Evolutionary conservation across 2,329 filamentous ascomycete genomes (phyloP), one percentile per base, ranked within the genome.

Genomic region (Cyphellophora europaea): DNA sequence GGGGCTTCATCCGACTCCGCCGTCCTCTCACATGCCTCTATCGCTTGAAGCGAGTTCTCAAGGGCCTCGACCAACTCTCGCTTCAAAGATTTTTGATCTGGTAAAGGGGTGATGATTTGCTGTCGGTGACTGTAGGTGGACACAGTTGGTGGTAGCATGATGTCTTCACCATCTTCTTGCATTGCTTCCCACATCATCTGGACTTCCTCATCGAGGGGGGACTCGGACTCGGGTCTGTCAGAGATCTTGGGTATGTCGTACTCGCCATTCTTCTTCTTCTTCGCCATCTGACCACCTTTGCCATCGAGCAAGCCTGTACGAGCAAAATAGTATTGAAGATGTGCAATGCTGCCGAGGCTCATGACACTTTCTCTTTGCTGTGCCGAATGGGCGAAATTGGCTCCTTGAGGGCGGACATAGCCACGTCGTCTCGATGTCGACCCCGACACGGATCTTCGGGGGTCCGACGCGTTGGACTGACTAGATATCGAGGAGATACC

Each of bases 251-350:
- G 62, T 11, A 63, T 52, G 17, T 62, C 60, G 19, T 48, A 48
- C 27, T 61, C 54, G 34, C 45, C 51, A 33, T 67, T 73, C 42
- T 68, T 68, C 47, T 77, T 71, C 52, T 73, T 79, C 51, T 82
- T 82, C 14, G 83, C 80, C 40, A 93, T 65, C 56, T 93, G 82
- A 35, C 77, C 91, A 21, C 88, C 89, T 56, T 95, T 95, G 37
- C 89, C 87, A 53, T 98, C 91, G 33, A 98, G 65, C 44, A 98
- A 63, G 5, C 91, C 91, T 1, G 91, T 98, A 40, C 91, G 73
- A 21, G 91, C 89, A 64, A 98, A 98, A 62, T 96, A 98, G 63
- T 96, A 94, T 60, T 98, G 91, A 53, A 98, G 67, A 63, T 98
- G 91, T 37, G 88, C 86, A 51, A 98, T 98, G 59, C 88, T 95